Percentiles rank a stretch among this genome's conserved stretches.
These are phyloP conservation scores for Trichoderma asperellum DNA, from an alignment of 2,329 filamentous ascomycete species.

Conservation along the genomic window DNA sequence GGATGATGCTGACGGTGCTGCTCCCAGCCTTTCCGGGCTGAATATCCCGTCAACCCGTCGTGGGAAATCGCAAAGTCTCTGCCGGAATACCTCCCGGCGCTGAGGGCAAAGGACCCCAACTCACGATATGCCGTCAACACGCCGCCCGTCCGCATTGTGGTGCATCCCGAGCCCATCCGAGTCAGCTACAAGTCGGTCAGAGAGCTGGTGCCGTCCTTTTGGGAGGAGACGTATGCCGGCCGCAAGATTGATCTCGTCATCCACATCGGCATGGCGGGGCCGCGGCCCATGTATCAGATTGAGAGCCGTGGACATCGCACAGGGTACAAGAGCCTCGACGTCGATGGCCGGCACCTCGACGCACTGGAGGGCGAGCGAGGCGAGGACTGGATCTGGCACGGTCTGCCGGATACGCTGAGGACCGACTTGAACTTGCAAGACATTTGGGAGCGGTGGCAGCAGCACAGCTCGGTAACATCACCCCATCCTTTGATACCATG, in stretches of 20 bases:
- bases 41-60: conserved; percentile 76
- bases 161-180: conserved; percentile 68
- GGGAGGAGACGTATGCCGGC: conserved; percentile 47
- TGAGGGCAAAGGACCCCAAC: conserved; percentile 48
- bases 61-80: conserved; percentile 75
- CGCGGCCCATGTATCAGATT: conserved; percentile 66
- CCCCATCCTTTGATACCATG: background rate
- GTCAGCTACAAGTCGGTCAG: conserved; percentile 73
- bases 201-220: conserved; percentile 64
- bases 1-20: background rate
- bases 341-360: conserved; percentile 65
- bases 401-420: conserved; percentile 57
- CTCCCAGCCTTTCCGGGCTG: conserved; percentile 71
- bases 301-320: conserved; percentile 73
- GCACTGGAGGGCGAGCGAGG: conserved; percentile 53
- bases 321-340: conserved; percentile 71
- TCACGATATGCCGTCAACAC: conserved; percentile 39
- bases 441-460: conserved; percentile 60
- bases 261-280: conserved; percentile 80
- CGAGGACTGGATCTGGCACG: conserved; percentile 58
- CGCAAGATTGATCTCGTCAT: conserved; percentile 64
- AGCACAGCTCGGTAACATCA: conserved; percentile 50
- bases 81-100: conserved; percentile 64
- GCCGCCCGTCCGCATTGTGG: conserved; percentile 62
- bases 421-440: conserved; percentile 63